phyloP scores from a whole-genome alignment of 371 early-diverging fungal genomes.

The Mucor velutinosus region DNA sequence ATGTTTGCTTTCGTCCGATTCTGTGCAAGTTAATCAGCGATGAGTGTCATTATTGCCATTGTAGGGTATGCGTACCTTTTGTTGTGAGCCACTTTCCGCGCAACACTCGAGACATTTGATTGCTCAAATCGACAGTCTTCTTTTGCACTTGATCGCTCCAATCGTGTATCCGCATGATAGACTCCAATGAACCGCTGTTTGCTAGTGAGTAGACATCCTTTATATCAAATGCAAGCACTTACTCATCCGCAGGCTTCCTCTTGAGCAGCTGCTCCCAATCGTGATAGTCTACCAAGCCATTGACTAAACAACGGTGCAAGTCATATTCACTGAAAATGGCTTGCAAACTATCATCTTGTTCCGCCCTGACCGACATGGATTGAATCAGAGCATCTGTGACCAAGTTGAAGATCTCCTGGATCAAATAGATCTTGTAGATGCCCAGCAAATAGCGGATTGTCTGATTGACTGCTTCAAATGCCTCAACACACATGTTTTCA shows the following conservation, averaged over 20 bases:
- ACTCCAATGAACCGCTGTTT: conserved; percentile 8
- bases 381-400: neutral
- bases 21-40: neutral
- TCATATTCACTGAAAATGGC: neutral
- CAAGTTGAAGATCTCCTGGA: neutral
- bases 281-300: neutral
- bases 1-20: neutral
- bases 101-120: conserved; percentile 3
- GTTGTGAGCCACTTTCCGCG: conserved; percentile 15
- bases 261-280: conserved; percentile 3
- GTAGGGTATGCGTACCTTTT: neutral
- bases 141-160: conserved; percentile 11
- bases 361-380: neutral
- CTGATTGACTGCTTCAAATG: conserved; percentile 11
- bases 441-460: conserved; percentile 8
- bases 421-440: conserved; percentile 7
- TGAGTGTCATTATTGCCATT: neutral
- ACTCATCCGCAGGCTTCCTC: conserved; percentile 5
- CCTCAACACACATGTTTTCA: neutral
- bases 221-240: neutral
- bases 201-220: neutral
- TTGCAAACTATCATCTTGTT: neutral
- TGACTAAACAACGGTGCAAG: conserved; percentile 5
- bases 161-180: neutral
- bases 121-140: conserved; percentile 1